Base-by-base conservation (phyloP, 192 early-diverging fungal genomes). In the Entophlyctis helioformis region DNA sequence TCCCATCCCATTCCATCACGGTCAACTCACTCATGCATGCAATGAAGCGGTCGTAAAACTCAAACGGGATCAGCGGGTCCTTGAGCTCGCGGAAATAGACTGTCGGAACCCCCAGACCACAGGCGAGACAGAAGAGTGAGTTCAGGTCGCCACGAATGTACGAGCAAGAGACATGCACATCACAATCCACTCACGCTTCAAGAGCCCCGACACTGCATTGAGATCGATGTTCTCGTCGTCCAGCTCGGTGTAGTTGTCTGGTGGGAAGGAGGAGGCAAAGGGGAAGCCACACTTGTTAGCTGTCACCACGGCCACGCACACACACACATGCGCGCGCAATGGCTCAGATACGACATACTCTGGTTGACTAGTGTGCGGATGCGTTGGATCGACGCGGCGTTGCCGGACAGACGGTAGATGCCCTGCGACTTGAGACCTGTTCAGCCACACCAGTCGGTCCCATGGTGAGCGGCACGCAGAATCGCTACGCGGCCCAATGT, bases 81-180 rank as follows among this genome's bases (percentile, higher is more conserved):
- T 62, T 53, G 8, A 78, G 58, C 50, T 78, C 75, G 19, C 75
- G 48, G 50, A 78, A 71, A 42, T 69, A 78, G 3, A 69, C 68
- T 73, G 47, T 31, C 9, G 23, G 38, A 8, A 9, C 15, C 7
- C 8, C 32, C 15, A 10, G 32, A 34, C 8, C 15, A 15, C 32
- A 10, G 25, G 29, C 27, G 9, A 12, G n/a, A 44, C 10, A 23
- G 25, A 8, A 23, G 23, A 1, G 13, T 2, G 19, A 43, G 46
- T 12, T 18, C 2, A 16, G 2, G 15, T 15, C n/a, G n/a, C n/a
- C n/a, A n/a, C n/a, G n/a, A n/a, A n/a, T n/a, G n/a, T n/a, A n/a
- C n/a, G n/a, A n/a, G n/a, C n/a, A n/a, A n/a, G 39, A 44, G 0
- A 13, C 11, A 28, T n/a, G n/a, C 31, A 28, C 22, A 39, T 6